Base-by-base conservation (phyloP, 1,139 yeast genomes). In the Keqinozyma sinolaborantium region DNA sequence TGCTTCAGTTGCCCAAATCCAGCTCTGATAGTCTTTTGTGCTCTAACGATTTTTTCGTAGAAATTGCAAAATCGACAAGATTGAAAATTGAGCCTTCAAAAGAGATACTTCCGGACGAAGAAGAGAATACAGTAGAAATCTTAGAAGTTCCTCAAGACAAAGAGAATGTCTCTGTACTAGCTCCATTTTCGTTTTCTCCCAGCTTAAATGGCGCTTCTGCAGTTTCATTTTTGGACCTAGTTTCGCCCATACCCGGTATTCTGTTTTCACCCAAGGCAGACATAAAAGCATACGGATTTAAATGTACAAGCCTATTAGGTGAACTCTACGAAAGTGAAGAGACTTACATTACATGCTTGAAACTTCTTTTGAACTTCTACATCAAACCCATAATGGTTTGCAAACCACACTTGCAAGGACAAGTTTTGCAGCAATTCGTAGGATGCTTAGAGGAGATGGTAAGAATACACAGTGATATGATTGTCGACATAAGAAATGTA, bases 291-390 rank as follows among this genome's bases (percentile, higher is more conserved):
- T 26, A 35, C 14, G 44, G 50, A 1, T 56, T 48, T 30, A 54
- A 56, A 20, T 41, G 73, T 29, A 52, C 48, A 23, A 60, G 56
- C 26, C 53, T 65, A 8, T 49, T 75, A 11, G 68, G 70, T 34
- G 83, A 77, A 45, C 45, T 77, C 2, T 33, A 67, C 0, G 62
- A 59, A 7, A 73, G 75, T 12, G 83, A 77, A 45, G 59, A 58
- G 16, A 54, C 51, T 1, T 77, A 73, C 40, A 48, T 73, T 11
- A 55, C 59, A 24, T 66, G 71, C 2, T 47, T 77, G 28, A 56
- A 57, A 24, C 48, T 71, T 33, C 50, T 76, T 9, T 53, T 60
- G 4, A 58, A 45, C 18, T 60, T 49, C 32, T 71, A 70, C 41
- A 41, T 68, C 4, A 61, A 58, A 16, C 60, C 68, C 4, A 42